Base-by-base conservation (phyloP, 106 monocot genomes). In the Narthecium ossifragum region DNA sequence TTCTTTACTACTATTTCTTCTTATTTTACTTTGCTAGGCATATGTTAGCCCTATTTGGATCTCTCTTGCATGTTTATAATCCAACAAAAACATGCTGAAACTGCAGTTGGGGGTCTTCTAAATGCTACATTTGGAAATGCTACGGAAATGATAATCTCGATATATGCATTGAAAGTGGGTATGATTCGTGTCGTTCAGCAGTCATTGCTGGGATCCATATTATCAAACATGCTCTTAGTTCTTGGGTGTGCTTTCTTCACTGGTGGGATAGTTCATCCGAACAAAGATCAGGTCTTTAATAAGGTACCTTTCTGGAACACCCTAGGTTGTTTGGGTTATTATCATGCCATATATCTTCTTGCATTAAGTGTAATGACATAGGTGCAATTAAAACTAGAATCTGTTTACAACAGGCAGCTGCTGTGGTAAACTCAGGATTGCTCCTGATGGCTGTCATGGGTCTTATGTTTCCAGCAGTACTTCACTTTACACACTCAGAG, bases 91-190 rank as follows among this genome's bases (percentile, higher is more conserved):
- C 14, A 77, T 61, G 11, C 38, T 55, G 32, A 49, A 45, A 57
- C 15, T 80, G 71, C 83, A 90, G 94, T 96, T 74, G 94, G 94
- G 7, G 94, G 94, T 14, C 86, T 96, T 29, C 54, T 96, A 64
- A 96, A 96, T 78, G 94, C 94, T 53, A 96, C 94, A 50, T 96
- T 96, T 81, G 94, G 94, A 36, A 96, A 96, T 83, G 94, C 94
- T 4, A 96, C 94, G 10, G 94, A 96, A 56, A 96, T 96, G 94
- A 96, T 96, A 59, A 96, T 96, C 58, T 90, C 94, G 29, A 64
- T 96, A 26, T 96, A 90, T 68, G 94, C 94, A 38, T 61, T 96
- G 56, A 80, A 80, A 71, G 80, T 74, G 73, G 94, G 90, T 50
- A 90, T 96, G 90, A 86, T 86, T 36, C 89, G 94, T 31, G 94